Conservation (phyloP, 2,329 filamentous ascomycete species). For the Botrytis galanthina region DNA sequence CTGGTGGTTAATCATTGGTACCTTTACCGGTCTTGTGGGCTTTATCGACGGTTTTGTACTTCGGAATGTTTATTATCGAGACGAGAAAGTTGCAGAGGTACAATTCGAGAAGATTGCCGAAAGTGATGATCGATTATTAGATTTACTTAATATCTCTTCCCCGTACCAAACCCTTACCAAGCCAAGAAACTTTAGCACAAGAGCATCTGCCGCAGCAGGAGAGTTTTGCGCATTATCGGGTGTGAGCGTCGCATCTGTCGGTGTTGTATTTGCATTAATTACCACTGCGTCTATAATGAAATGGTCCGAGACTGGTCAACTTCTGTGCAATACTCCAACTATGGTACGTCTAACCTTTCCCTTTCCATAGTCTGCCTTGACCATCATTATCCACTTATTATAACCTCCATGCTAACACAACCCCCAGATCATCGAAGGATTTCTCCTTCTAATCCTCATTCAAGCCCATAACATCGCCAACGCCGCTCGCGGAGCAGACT, state of each 20-base stretch:
- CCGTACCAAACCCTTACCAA: neutral
- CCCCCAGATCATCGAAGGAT: neutral
- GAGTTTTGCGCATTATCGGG: neutral
- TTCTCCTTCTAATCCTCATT: neutral
- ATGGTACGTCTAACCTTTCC: conserved; percentile 36
- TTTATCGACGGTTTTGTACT: conserved; percentile 24
- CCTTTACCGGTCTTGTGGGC: neutral
- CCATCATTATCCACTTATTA: neutral
- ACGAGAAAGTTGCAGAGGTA: neutral
- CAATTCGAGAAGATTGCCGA: neutral
- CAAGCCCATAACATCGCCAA: neutral
- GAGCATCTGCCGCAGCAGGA: neutral
- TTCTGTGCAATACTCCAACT: conserved; percentile 7
- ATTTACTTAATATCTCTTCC: neutral
- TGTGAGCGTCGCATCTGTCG: neutral
- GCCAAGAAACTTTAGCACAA: neutral
- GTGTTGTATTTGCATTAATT: conserved; percentile 33
- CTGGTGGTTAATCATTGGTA: neutral
- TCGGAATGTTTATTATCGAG: neutral
- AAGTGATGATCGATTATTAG: neutral
- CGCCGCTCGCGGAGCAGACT: neutral
- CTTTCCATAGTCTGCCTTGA: conserved; percentile 16
- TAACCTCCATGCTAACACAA: neutral
- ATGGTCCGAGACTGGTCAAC: conserved; percentile 39
- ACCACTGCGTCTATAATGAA: conserved; percentile 36